Base-by-base conservation (phyloP, 345 rosid species). In the Arabidopsis suecica region DNA sequence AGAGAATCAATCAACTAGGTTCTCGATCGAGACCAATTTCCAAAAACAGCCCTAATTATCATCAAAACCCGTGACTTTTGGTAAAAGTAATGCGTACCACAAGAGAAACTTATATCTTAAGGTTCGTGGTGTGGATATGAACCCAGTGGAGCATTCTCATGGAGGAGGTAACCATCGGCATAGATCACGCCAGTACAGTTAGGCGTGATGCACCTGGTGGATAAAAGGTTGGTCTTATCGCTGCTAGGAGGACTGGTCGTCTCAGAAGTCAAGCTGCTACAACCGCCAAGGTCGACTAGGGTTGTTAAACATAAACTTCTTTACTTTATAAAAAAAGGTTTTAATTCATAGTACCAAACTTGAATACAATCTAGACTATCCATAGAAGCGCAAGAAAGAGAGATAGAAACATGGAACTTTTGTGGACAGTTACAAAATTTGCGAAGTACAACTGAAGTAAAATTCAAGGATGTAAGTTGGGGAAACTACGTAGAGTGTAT, bases 101-200 rank as follows among this genome's bases (percentile, higher is more conserved):
- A 88, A 87, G 87, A 85, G 93, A 65, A 88, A 87, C 85, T 84
- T 87, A 70, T 89, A 91, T 91, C 91, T 91, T 51, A 85, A 82
- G 87, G 91, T 89, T 6, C 88, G 89, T 75, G 93, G 93, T 84
- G 91, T 87, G 75, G 93, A 91, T 32, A 88, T 88, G 93, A 88
- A 88, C 28, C 93, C 89, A 9, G 93, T 88, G 0, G 91, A 87
- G 88, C 93, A 87, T 85, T 91, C 89, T 61, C 93, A 87, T 1
- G 89, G 93, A 57, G 91, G 93, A 70, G 93, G 91, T 85, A 89
- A 87, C 86, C 91, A 89, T 69, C 93, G 87, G 58, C 91, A 89
- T 20, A 20, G 91, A 89, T 65, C 91, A 89, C 33, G 91, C 89
- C 1, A 89, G 93, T 72, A 89, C 89, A 0, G 88, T 87, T 56